phyloP scores from a whole-genome alignment of 805 yeast species.

The Saccharomycopsis capsularis region DNA sequence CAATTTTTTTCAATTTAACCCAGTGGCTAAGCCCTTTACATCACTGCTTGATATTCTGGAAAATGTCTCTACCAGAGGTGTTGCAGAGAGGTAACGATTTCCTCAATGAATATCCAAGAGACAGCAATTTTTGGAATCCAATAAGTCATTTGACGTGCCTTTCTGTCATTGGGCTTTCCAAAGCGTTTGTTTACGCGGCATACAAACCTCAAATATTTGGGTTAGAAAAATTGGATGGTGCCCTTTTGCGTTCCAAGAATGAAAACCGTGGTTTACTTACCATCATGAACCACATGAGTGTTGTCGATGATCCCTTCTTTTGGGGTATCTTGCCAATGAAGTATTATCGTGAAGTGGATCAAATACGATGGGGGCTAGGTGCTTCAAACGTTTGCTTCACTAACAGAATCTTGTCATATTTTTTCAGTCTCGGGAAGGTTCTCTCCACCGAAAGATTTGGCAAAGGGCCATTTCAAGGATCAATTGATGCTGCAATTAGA shows the following conservation, averaged over 20 bases:
- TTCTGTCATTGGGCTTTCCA: slow-evolving; percentile 57
- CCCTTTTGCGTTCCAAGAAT: slow-evolving; percentile 50
- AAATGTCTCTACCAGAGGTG: slow-evolving; percentile 66
- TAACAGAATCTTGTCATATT: slow-evolving; percentile 40
- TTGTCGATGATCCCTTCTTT: slow-evolving; percentile 82
- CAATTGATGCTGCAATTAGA: slow-evolving; percentile 79
- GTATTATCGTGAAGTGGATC: slow-evolving; percentile 52
- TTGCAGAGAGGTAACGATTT: slow-evolving; percentile 68
- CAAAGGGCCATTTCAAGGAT: slow-evolving; percentile 85
- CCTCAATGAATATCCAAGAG: slow-evolving; percentile 55
- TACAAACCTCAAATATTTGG: slow-evolving; percentile 61
- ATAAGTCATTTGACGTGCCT: slow-evolving; percentile 65
- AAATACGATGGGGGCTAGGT: slow-evolving; percentile 89
- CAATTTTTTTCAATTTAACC: no score
- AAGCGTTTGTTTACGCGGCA: slow-evolving; percentile 49
- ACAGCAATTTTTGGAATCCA: slow-evolving; percentile 52
- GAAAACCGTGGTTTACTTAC: slow-evolving; percentile 78
- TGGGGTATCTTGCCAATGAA: slow-evolving; percentile 83
- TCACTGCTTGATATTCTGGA: no score
- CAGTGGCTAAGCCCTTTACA: no score
- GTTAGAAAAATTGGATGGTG: slow-evolving; percentile 56
- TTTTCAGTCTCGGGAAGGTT: slow-evolving; percentile 86
- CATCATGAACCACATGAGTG: slow-evolving; percentile 89
- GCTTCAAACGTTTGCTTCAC: slow-evolving; percentile 88
- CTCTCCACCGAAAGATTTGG: slow-evolving; percentile 85